Evolutionary conservation across 2,329 filamentous ascomycete genomes (phyloP), one percentile per base, ranked within the genome.

Genomic region (Sclerotinia subarctica): DNA sequence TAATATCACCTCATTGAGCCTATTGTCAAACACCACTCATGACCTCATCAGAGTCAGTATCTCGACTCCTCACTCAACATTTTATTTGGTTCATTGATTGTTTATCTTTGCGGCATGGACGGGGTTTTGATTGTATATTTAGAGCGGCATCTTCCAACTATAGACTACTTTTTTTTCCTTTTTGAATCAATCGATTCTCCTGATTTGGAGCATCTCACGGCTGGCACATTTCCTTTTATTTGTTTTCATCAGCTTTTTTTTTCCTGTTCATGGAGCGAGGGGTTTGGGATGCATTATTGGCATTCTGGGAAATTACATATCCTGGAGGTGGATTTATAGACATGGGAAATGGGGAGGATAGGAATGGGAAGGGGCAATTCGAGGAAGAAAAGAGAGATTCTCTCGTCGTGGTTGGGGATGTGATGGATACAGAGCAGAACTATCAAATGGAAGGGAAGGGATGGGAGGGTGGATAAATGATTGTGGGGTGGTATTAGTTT

Each of bases 91-190:
- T 66, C 58, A 60, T 49, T 29, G 17, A 47, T 35, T 60, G 47
- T 38, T 52, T 60, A 32, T 52, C 24, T 24, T 44, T 52, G 64
- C 64, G 29, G 64, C 54, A 47, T 66, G 53, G 64, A 26, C 3
- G 53, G 64, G 64, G 29, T 44, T 66, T 66, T 66, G 64, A 35
- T 51, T 66, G 64, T 66, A 60, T 53, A 60, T 26, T 49, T 66
- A 53, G 19, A 66, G 64, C 64, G 64, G 54, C 54, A 59, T 60
- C 24, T 26, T 60, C 64, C 44, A 53, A 66, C 64, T 52, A 66
- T 66, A 66, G 64, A 66, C 64, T 66, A 66, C 44, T 35, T 35
- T 35, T 35, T 52, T 52, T 56, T 60, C 52, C 52, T 51, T 66
- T 57, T 38, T 21, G 26, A 15, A 44, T 65, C 51, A 35, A 54